These are phyloP conservation scores for Ophiostoma angusticollis DNA, from an alignment of 2,329 filamentous ascomycete genomes.

Conservation along the genomic window DNA sequence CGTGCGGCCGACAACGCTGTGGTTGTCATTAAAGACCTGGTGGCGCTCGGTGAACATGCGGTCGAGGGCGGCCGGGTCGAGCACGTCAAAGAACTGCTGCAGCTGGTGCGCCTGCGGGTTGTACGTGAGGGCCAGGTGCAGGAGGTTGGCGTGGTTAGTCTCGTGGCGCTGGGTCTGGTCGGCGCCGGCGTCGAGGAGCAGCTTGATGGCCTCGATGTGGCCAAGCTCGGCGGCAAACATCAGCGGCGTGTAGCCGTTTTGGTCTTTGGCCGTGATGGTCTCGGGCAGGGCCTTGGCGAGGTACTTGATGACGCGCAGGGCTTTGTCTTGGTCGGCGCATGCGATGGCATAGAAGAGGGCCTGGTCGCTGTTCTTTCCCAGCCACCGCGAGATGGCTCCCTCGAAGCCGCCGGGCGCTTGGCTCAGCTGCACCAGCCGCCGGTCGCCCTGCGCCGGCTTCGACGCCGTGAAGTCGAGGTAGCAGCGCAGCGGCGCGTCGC, in stretches of 20 bases:
- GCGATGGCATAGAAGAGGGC: conserved; percentile 55
- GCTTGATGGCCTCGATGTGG: conserved; percentile 39
- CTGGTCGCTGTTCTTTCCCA: conserved; percentile 43
- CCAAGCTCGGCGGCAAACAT: conserved; percentile 49
- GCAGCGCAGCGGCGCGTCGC: conserved; percentile 52
- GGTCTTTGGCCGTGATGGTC: conserved; percentile 48
- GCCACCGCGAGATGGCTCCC: conserved; percentile 47
- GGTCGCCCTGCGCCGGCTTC: conserved; percentile 46
- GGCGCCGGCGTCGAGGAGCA: conserved; percentile 54
- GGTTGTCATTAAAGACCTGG: no score
- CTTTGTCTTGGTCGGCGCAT: conserved; percentile 25
- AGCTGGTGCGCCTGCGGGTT: conserved; percentile 25
- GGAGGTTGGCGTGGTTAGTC: conserved; percentile 45
- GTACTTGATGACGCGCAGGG: conserved; percentile 48
- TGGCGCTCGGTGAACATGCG: conserved; percentile 48
- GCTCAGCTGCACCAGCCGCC: conserved; percentile 47
- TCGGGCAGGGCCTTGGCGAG: conserved; percentile 49
- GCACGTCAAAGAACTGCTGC: conserved; percentile 38
- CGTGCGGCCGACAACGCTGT: conserved; percentile 33
- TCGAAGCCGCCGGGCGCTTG: conserved; percentile 51
- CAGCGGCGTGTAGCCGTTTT: conserved; percentile 51
- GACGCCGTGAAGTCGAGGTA: conserved; percentile 56
- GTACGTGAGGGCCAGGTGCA: conserved; percentile 43
- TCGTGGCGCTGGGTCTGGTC: conserved; percentile 53
- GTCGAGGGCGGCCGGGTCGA: conserved; percentile 43